Percentiles rank a stretch among this genome's conserved stretches.
Conservation (phyloP, 164 flowering plant genomes). For the Malania oleifera region DNA sequence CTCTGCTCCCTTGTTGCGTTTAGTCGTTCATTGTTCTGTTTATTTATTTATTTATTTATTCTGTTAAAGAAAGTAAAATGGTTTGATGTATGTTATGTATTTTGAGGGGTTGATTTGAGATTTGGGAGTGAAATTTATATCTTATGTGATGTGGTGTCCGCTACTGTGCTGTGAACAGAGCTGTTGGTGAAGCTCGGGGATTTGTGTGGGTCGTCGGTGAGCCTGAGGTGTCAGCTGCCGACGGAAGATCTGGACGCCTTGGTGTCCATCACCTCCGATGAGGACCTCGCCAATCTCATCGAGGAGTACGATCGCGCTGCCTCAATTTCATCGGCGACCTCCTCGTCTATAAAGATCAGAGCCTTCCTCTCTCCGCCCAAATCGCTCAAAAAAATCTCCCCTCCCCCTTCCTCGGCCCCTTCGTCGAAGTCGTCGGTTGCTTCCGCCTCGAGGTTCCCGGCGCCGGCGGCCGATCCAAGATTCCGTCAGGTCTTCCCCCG, state of each 20-base stretch:
- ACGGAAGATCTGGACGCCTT: constrained; percentile 85
- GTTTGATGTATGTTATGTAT: not conserved
- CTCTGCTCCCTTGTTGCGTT: not conserved
- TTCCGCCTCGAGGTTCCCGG: constrained; percentile 9
- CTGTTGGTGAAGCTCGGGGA: constrained; percentile 63
- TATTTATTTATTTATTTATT: not conserved
- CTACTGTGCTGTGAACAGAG: constrained; percentile 51
- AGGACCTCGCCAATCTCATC: constrained; percentile 75
- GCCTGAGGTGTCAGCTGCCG: constrained; percentile 78
- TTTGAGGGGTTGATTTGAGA: not conserved
- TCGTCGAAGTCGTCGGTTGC: constrained; percentile 17
- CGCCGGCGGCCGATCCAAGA: constrained; percentile 10
- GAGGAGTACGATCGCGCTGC: constrained; percentile 76
- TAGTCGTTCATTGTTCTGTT: not conserved
- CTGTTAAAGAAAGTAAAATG: not conserved
- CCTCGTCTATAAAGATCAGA: constrained; percentile 61
- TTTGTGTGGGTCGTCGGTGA: constrained; percentile 64
- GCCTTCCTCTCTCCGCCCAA: constrained; percentile 64
- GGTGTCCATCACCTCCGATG: constrained; percentile 77
- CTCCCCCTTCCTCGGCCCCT: constrained; percentile 30
- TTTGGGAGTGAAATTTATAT: constrained; percentile 10
- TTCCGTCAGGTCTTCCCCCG: constrained; percentile 21
- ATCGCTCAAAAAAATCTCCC: constrained; percentile 32
- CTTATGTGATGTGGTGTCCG: not conserved
- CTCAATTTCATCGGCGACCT: constrained; percentile 14